A percentile compares a stretch with the other conserved stretches of the same genome.
Conservation (phyloP, 768 basidiomycete species). For the Cyclocybe aegerita region DNA sequence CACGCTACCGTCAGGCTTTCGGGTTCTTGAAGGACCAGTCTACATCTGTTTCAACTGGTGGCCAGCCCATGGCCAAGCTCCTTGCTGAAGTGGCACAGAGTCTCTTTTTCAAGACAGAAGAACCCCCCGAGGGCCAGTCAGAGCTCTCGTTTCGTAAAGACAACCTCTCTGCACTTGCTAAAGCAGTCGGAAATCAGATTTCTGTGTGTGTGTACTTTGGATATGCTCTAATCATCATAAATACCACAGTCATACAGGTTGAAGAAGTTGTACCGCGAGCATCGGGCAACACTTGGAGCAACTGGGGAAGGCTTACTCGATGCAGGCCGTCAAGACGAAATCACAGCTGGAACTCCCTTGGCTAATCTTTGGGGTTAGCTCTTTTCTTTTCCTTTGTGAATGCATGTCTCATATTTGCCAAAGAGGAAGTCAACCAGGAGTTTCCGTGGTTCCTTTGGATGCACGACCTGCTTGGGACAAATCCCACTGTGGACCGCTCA, state of each 20-base stretch:
- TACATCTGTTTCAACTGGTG: conserved; percentile 6
- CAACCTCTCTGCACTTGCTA: no score
- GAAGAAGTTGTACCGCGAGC: no score
- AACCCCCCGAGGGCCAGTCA: background rate
- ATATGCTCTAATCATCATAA: no score
- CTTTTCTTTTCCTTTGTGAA: background rate
- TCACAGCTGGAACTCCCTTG: background rate
- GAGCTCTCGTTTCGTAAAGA: no score
- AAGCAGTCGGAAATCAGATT: no score
- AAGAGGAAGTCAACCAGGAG: conserved; percentile 18
- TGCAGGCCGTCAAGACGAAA: conserved; percentile 4
- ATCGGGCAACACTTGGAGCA: no score
- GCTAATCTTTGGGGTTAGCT: conserved; percentile 5
- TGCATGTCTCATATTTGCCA: background rate
- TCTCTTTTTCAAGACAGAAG: background rate
- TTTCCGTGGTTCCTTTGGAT: conserved; percentile 26
- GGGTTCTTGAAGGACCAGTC: conserved; percentile 17
- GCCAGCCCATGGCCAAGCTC: conserved; percentile 10
- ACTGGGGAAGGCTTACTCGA: background rate
- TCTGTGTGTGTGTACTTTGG: no score
- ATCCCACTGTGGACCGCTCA: conserved; percentile 16
- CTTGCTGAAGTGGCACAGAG: conserved; percentile 1
- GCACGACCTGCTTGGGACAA: conserved; percentile 16
- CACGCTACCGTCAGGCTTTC: conserved; percentile 16
- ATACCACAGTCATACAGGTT: no score